Conservation (phyloP, 139 green algal genomes). For the Chlorella sp. region DNA sequence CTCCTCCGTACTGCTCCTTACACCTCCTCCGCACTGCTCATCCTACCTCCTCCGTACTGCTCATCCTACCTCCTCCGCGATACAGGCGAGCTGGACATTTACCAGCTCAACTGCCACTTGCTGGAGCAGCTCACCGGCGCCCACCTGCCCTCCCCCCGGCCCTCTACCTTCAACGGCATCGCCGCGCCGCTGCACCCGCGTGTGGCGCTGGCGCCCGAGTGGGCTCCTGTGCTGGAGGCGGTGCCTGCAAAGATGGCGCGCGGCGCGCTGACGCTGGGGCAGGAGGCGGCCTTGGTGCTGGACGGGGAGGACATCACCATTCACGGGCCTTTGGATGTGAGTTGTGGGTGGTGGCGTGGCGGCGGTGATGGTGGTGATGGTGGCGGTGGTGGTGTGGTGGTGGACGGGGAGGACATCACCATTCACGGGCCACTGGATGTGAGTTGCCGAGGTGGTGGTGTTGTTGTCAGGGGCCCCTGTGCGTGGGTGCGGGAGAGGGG, state of each 20-base stretch:
- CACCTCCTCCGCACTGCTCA: too few relatives aligned
- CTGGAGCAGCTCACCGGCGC: slow-evolving; percentile 27
- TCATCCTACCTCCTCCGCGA: too few relatives aligned
- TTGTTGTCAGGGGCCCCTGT: neutral
- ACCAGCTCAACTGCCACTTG: slow-evolving; percentile 38
- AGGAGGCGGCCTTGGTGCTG: slow-evolving; percentile 58
- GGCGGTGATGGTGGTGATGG: neutral
- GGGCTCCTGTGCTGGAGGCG: slow-evolving; percentile 63
- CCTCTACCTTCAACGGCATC: slow-evolving; percentile 50
- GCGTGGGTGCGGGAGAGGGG: slow-evolving; percentile 69
- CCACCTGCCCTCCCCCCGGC: slow-evolving; percentile 8
- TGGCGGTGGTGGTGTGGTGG: slow-evolving; percentile 44
- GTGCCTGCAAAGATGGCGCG: slow-evolving; percentile 48
- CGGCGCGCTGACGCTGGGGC: slow-evolving; percentile 33
- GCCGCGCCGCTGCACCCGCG: slow-evolving; percentile 60
- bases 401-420: slow-evolving; percentile 59
- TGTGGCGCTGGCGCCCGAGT: slow-evolving; percentile 70
- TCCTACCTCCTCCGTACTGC: too few relatives aligned
- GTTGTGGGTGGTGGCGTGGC: neutral
- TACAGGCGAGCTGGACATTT: slow-evolving; percentile 46
- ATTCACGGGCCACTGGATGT: slow-evolving; percentile 38
- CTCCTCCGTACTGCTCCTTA: too few relatives aligned
- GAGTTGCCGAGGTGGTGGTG: neutral
- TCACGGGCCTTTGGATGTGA: slow-evolving; percentile 24
- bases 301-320: slow-evolving; percentile 56